Evolutionary conservation across 768 basidiomycete genomes (phyloP).

Genomic region (Rhodosporidiobolus odoratus): DNA sequence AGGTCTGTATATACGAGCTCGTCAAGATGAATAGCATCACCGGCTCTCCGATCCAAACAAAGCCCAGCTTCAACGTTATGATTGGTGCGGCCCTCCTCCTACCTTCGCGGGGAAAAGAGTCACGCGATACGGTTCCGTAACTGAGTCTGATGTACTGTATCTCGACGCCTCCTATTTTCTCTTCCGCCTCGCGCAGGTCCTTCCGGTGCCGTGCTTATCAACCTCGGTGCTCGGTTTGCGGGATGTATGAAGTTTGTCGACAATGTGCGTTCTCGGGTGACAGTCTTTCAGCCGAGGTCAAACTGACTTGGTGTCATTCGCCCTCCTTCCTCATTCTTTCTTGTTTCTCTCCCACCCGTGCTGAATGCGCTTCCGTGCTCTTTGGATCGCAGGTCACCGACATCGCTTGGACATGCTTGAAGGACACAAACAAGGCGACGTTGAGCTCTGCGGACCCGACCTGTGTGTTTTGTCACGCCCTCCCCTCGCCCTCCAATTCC

Average conservation of each 20-base stretch:
- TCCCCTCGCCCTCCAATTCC: background rate
- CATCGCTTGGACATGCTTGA: slow-evolving; percentile 34
- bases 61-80: slow-evolving; percentile 80
- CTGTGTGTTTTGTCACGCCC: background rate
- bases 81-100: slow-evolving; percentile 50
- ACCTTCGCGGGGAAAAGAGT: background rate
- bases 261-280: slow-evolving; percentile 61
- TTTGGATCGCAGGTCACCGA: slow-evolving; percentile 23
- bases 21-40: slow-evolving; percentile 68
- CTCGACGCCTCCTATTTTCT: background rate
- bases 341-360: too few species aligned
- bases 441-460: slow-evolving; percentile 10
- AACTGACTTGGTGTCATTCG: background rate
- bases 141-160: background rate
- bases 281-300: background rate
- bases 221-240: slow-evolving; percentile 84
- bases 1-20: slow-evolving; percentile 74
- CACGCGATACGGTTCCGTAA: background rate
- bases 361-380: background rate
- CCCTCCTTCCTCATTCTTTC: background rate
- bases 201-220: slow-evolving; percentile 72
- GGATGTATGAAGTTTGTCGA: slow-evolving; percentile 74
- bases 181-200: slow-evolving; percentile 58
- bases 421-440: slow-evolving; percentile 26
- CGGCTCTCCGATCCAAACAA: slow-evolving; percentile 78